phyloP scores from a whole-genome alignment of 495 filamentous ascomycete species.

The Pyrenula massariospora region DNA sequence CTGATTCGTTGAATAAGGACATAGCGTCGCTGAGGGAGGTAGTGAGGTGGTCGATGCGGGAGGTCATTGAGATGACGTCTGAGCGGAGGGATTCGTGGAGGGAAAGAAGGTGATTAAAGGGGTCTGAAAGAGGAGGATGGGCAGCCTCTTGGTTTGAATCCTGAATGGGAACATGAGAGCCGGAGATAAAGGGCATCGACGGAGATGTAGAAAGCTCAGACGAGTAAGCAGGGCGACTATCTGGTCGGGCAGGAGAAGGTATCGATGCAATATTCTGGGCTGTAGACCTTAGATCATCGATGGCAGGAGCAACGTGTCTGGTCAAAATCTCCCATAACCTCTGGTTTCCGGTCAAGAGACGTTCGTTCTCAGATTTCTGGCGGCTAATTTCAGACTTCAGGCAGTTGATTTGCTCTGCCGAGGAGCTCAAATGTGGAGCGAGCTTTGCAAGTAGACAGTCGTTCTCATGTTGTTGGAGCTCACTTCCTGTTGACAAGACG shows the following conservation, averaged over 20 bases:
- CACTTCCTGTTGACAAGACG: not conserved
- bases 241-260: not conserved
- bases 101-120: constrained; percentile 46
- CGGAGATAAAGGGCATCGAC: not conserved
- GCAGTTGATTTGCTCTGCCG: constrained; percentile 40
- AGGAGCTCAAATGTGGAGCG: constrained; percentile 34
- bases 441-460: constrained; percentile 47
- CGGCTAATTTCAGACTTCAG: constrained; percentile 44
- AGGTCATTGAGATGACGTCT: constrained; percentile 48
- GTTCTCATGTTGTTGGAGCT: constrained; percentile 38
- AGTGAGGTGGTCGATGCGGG: constrained; percentile 45
- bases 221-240: not conserved
- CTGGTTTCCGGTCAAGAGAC: constrained; percentile 44
- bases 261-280: not conserved
- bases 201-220: not conserved
- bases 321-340: not conserved
- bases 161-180: too few relatives aligned
- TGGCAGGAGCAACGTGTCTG: not conserved
- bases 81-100: constrained; percentile 58
- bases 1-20: constrained; percentile 46
- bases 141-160: too few relatives aligned
- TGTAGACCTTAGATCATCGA: not conserved
- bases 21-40: constrained; percentile 49
- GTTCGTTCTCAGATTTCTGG: constrained; percentile 43
- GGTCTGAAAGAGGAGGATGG: too few relatives aligned